phyloP scores from a whole-genome alignment of 768 basidiomycete species.

The Boletus fagicola region DNA sequence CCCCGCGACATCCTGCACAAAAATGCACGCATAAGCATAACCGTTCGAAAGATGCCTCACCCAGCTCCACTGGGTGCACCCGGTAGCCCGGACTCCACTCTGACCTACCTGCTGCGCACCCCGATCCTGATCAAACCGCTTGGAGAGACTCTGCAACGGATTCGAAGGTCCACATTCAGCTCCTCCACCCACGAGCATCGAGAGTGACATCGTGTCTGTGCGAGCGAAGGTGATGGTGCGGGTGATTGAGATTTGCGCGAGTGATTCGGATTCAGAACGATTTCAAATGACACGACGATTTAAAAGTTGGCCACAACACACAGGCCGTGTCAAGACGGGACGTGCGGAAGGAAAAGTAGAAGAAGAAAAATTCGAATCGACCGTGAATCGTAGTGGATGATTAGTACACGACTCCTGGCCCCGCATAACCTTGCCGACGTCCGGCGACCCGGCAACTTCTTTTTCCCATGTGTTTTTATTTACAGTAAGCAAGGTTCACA shows the following conservation, averaged over 20 bases:
- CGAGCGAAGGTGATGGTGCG: neutral
- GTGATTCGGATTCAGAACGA: neutral
- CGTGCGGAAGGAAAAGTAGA: neutral
- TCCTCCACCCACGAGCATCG: slow-evolving; percentile 61
- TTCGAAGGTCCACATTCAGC: slow-evolving; percentile 88
- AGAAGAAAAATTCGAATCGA: neutral
- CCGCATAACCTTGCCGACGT: neutral
- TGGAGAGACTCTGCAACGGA: slow-evolving; percentile 75
- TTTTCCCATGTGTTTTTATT: slow-evolving; percentile 18
- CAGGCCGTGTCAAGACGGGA: neutral
- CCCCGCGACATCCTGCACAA: slow-evolving; percentile 65
- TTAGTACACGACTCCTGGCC: neutral
- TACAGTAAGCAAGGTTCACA: neutral
- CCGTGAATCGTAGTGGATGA: neutral
- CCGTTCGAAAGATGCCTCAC: neutral
- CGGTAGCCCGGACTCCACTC: slow-evolving; percentile 8
- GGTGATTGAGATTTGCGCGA: neutral
- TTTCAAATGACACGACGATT: neutral
- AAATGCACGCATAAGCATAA: slow-evolving; percentile 2
- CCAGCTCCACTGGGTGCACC: neutral
- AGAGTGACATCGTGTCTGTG: slow-evolving; percentile 60
- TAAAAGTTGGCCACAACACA: neutral
- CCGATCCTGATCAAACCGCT: slow-evolving; percentile 76
- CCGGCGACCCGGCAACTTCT: slow-evolving; percentile 1
- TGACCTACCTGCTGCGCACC: slow-evolving; percentile 69